Base-by-base conservation (phyloP, 1,139 yeast genomes). In the Pichia sp. region DNA sequence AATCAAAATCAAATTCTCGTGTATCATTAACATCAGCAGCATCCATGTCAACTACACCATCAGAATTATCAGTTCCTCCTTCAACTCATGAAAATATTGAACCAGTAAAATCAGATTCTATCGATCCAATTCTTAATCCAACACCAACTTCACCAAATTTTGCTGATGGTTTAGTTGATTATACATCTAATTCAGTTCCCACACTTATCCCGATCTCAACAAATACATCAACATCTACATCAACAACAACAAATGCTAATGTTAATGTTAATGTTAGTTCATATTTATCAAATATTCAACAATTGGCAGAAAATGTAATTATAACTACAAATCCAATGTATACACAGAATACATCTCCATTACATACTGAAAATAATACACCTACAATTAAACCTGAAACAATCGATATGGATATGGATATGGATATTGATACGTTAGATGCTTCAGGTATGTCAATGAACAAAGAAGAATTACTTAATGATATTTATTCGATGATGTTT, bases 401-500 rank as follows among this genome's bases (percentile, higher is more conserved):
- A 25, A 25, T 27, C 9, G 33, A 18, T 18, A 23, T 35, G 21
- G 35, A 31, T 14, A 15, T 35, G n/a, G 35, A 38, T 19, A 27
- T 24, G 25, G 21, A 41, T 38, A 16, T 18, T 14, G 35, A 37
- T 29, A 21, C 15, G 14, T 15, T 23, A 19, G 49, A 22, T 15
- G 16, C 29, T 7, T 36, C 22, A 4, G 19, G 28, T 10, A 20
- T 33, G n/a, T 37, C 40, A n/a, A 3, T 46, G 15, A 53, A 56
- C 21, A 56, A 56, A 30, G 55, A 50, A 37, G 63, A 56, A 29
- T 49, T 58, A 6, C 45, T 60, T 24, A 59, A 53, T 32, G 68
- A 64, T 46, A 59, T 63, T 34, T 65, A 64, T 40, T 57, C 65
- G 2, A 42, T 64, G 47, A 60, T 64, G 8, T 64, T 65, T 51